A percentile compares a stretch with the other conserved stretches of the same genome.
These are phyloP conservation scores for Friedmanniomyces simplex DNA, from an alignment of 495 filamentous ascomycete genomes.

Conservation along the genomic window DNA sequence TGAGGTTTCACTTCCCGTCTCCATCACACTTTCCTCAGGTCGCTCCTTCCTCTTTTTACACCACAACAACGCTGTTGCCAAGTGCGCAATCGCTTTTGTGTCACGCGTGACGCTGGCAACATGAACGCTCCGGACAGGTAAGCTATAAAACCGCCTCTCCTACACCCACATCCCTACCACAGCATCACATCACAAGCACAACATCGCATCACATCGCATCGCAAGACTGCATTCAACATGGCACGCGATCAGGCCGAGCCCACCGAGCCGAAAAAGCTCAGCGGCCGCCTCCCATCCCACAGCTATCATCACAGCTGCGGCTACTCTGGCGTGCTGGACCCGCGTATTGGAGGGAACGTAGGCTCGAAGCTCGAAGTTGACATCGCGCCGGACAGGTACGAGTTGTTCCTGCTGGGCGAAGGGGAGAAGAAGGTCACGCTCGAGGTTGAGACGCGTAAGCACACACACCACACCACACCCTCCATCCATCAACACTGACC, in stretches of 20 bases:
- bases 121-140: slow-evolving; percentile 70
- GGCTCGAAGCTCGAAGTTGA: slow-evolving; percentile 16
- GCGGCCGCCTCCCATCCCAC: slow-evolving; percentile 1
- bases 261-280: neutral
- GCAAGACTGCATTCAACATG: slow-evolving; percentile 11
- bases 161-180: slow-evolving; percentile 8
- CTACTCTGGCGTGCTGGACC: slow-evolving; percentile 8
- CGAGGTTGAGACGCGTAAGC: slow-evolving; percentile 74
- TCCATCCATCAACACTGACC: neutral
- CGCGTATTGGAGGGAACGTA: neutral
- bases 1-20: neutral
- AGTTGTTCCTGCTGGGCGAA: slow-evolving; percentile 73
- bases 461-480: neutral
- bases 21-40: slow-evolving; percentile 5
- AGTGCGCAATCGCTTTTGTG: too few relatives aligned
- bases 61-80: neutral
- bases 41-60: slow-evolving; percentile 12
- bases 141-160: slow-evolving; percentile 22
- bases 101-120: slow-evolving; percentile 8
- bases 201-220: slow-evolving; percentile 1
- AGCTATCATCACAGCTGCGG: neutral
- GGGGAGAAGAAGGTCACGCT: slow-evolving; percentile 89
- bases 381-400: slow-evolving; percentile 52
- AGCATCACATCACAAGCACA: slow-evolving; percentile 20
- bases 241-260: neutral